phyloP scores from a whole-genome alignment of 2,329 filamentous ascomycete species.

The Teratosphaeria destructans region DNA sequence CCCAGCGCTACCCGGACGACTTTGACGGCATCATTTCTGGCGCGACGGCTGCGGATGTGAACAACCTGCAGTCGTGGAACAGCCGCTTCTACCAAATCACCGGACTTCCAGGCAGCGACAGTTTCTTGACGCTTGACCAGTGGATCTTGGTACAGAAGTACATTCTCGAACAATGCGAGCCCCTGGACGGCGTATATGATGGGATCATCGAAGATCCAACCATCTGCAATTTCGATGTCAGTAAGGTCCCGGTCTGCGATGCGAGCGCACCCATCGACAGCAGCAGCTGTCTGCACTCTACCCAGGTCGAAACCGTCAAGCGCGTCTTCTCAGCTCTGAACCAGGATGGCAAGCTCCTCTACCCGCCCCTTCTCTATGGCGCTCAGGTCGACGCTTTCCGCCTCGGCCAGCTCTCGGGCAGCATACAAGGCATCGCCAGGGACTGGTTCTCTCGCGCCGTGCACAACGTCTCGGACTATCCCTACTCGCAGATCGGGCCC shows the following conservation, averaged over 20 bases:
- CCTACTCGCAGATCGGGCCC: slow-evolving; percentile 28
- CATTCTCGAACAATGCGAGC: slow-evolving; percentile 41
- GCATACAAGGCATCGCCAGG: slow-evolving; percentile 32
- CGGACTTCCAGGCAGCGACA: slow-evolving; percentile 28
- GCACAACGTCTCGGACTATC: slow-evolving; percentile 36
- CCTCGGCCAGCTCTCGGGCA: slow-evolving; percentile 30
- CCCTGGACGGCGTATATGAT: slow-evolving; percentile 39
- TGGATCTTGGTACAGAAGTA: slow-evolving; percentile 36
- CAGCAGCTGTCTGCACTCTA: slow-evolving; percentile 33
- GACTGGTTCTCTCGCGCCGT: slow-evolving; percentile 40
- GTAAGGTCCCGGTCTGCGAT: slow-evolving; percentile 25
- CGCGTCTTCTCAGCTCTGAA: slow-evolving; percentile 25
- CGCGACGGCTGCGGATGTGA: slow-evolving; percentile 36
- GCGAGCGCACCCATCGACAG: slow-evolving; percentile 17
- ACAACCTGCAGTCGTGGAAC: slow-evolving; percentile 34
- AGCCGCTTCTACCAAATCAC: slow-evolving; percentile 33
- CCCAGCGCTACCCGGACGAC: slow-evolving; percentile 36
- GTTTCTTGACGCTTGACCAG: slow-evolving; percentile 30
- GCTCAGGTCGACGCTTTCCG: slow-evolving; percentile 31
- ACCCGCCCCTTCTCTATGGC: slow-evolving; percentile 42
- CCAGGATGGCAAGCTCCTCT: slow-evolving; percentile 37
- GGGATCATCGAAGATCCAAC: slow-evolving; percentile 38
- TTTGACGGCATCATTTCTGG: slow-evolving; percentile 41
- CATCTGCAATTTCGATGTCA: slow-evolving; percentile 32
- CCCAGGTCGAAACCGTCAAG: slow-evolving; percentile 35